Evolutionary conservation across 2,329 filamentous ascomycete genomes (phyloP), one percentile per base, ranked within the genome.

Genomic region (Fusarium goolgardi): DNA sequence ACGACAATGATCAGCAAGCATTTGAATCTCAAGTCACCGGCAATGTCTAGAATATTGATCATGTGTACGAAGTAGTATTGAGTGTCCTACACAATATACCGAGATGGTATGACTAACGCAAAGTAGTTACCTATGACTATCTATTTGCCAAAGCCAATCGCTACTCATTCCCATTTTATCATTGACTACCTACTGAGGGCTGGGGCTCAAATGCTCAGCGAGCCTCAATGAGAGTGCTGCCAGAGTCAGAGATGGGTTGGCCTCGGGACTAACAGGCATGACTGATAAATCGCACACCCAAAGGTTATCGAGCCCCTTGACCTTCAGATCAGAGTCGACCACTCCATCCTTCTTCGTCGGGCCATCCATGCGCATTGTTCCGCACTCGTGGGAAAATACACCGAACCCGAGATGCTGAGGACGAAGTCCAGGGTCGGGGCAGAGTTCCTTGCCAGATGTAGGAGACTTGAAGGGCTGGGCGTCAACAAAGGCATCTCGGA

Each of bases 281-380:
- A 70, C 52, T 0, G 65, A 70, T n/a, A 70, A 23, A 41, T 70
- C 67, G 5, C 65, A 70, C 3, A 64, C 32, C 67, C 67, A 70
- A 0, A 70, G 12, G 12, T 70, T 70, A 7, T 61, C 52, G 1
- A 70, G 1, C 0, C 57, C 62, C 34, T 70, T 66, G 1, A 70
- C 62, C 39, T 64, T 58, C 3, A 70, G 43, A 5, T 70, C 21
- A 0, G 41, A 23, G 13, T 70, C 63, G 0, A 70, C 67, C 0
- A 69, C 66, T 0, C 67, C 67, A 5, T 32, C 1, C 0, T 55
- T 41, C 0, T 52, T 21, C 3, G 11, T 45, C 0, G 65, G 65
- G 0, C 63, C 57, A 21, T 64, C 66, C 67, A 70, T 70, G 6
- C 67, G 45, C 67, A 70, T 70, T 0, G 67, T 70, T 25, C 67